Evolutionary conservation across 2,329 filamentous ascomycete species (phyloP).

Genomic region (Periconia macrospinosa): DNA sequence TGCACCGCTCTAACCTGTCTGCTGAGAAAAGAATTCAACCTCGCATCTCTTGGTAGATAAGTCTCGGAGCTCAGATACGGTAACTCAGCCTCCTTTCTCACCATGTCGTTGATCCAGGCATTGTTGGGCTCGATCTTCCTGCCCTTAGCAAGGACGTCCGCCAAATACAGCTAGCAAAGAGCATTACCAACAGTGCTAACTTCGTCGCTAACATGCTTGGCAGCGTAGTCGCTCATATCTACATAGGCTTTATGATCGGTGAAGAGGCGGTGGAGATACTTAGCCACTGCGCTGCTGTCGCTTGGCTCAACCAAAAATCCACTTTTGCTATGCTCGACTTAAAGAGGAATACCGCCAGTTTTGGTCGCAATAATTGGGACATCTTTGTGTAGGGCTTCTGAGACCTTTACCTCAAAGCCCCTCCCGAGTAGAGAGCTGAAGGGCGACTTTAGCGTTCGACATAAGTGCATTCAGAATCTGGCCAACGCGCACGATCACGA

Average conservation of each 20-base stretch:
- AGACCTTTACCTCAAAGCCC: slow-evolving; percentile 88
- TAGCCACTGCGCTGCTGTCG: slow-evolving; percentile 70
- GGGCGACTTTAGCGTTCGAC: slow-evolving; percentile 69
- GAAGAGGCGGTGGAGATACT: slow-evolving; percentile 67
- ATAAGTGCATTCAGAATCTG: slow-evolving; percentile 78
- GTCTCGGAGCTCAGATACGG: slow-evolving; percentile 64
- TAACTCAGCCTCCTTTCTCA: slow-evolving; percentile 64
- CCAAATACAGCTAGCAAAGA: slow-evolving; percentile 76
- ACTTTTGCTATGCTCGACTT: slow-evolving; percentile 71
- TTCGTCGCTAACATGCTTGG: slow-evolving; percentile 73
- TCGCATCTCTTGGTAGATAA: slow-evolving; percentile 53
- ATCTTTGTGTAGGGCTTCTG: slow-evolving; percentile 78
- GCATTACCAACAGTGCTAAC: slow-evolving; percentile 80
- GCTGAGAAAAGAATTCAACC: too few species aligned
- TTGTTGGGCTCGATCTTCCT: slow-evolving; percentile 61
- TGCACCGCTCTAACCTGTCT: too few species aligned
- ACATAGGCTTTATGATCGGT: slow-evolving; percentile 66
- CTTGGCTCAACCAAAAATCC: slow-evolving; percentile 74
- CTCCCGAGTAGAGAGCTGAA: slow-evolving; percentile 80
- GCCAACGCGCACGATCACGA: slow-evolving; percentile 75
- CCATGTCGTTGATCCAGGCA: slow-evolving; percentile 75
- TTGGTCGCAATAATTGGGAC: slow-evolving; percentile 75
- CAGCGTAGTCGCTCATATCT: slow-evolving; percentile 68
- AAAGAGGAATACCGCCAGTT: slow-evolving; percentile 79
- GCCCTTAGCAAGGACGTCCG: slow-evolving; percentile 64